These are phyloP conservation scores for Podila minutissima DNA, from an alignment of 192 early-diverging fungal species.

Conservation along the genomic window DNA sequence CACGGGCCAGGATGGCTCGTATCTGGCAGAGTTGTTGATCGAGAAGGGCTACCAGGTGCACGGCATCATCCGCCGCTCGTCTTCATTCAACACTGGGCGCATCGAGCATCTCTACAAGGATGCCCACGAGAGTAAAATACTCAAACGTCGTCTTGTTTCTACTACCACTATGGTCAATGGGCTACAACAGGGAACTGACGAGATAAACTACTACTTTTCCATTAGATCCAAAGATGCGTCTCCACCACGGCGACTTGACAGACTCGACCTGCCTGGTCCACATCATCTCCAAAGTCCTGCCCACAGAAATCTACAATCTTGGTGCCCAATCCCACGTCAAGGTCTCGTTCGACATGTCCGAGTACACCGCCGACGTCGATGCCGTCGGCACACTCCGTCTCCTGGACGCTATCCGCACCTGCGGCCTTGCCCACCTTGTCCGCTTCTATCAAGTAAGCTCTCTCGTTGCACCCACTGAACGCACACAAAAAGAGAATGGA, in stretches of 20 bases:
- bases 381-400: slow-evolving; percentile 81
- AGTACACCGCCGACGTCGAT: slow-evolving; percentile 85
- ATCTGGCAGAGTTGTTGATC: slow-evolving; percentile 78
- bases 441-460: slow-evolving; percentile 65
- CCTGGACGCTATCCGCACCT: slow-evolving; percentile 81
- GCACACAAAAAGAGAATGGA: background rate
- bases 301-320: slow-evolving; percentile 82
- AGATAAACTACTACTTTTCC: background rate
- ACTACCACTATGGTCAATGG: background rate
- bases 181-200: background rate
- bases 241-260: slow-evolving; percentile 84
- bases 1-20: slow-evolving; percentile 86
- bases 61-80: slow-evolving; percentile 83
- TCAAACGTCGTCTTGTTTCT: background rate
- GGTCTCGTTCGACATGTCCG: slow-evolving; percentile 79
- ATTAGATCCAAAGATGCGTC: slow-evolving; percentile 71
- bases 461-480: background rate
- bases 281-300: slow-evolving; percentile 77
- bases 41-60: slow-evolving; percentile 82
- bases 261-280: slow-evolving; percentile 81
- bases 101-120: slow-evolving; percentile 84
- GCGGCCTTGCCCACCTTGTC: slow-evolving; percentile 69
- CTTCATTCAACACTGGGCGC: slow-evolving; percentile 87
- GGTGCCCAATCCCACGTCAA: slow-evolving; percentile 83
- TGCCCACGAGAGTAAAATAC: slow-evolving; percentile 65